These are phyloP conservation scores for Claviceps humidiphila DNA, from an alignment of 2,329 filamentous ascomycete genomes.

Conservation along the genomic window DNA sequence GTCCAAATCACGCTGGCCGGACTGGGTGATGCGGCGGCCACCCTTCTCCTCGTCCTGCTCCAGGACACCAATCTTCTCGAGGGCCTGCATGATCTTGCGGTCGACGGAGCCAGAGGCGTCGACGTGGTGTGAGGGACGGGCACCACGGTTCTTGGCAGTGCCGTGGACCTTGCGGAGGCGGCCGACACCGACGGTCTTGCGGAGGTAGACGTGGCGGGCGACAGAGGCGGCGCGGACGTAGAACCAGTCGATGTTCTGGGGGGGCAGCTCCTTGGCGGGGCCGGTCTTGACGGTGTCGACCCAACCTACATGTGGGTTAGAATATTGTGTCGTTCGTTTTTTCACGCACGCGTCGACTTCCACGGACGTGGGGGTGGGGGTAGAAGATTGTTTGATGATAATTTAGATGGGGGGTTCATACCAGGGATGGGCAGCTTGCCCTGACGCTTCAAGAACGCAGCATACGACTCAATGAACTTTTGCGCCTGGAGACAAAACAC, in stretches of 20 bases:
- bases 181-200: slow-evolving; percentile 98
- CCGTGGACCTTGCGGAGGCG: slow-evolving; percentile 95
- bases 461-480: slow-evolving; percentile 79
- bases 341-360: not conserved
- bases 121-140: slow-evolving; percentile 84
- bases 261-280: slow-evolving; percentile 90
- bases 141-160: slow-evolving; percentile 92
- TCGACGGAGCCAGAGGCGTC: slow-evolving; percentile 91
- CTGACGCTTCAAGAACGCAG: slow-evolving; percentile 85
- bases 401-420: slow-evolving; percentile 33
- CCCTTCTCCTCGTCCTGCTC: slow-evolving; percentile 98
- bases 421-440: slow-evolving; percentile 84
- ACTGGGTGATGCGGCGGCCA: slow-evolving; percentile 94
- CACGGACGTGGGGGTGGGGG: too few species aligned
- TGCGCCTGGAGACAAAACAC: slow-evolving; percentile 49
- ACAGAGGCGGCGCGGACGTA: slow-evolving; percentile 83
- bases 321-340: not conserved
- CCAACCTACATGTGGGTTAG: slow-evolving; percentile 52
- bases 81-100: slow-evolving; percentile 91
- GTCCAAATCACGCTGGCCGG: slow-evolving; percentile 98
- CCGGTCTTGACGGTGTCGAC: slow-evolving; percentile 99
- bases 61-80: slow-evolving; percentile 98
- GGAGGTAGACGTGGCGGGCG: slow-evolving; percentile 96
- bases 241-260: slow-evolving; percentile 97
- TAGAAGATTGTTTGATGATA: too few species aligned